Conservation (phyloP, 108 stramenopile species). For the Nannochloropsis salina region DNA sequence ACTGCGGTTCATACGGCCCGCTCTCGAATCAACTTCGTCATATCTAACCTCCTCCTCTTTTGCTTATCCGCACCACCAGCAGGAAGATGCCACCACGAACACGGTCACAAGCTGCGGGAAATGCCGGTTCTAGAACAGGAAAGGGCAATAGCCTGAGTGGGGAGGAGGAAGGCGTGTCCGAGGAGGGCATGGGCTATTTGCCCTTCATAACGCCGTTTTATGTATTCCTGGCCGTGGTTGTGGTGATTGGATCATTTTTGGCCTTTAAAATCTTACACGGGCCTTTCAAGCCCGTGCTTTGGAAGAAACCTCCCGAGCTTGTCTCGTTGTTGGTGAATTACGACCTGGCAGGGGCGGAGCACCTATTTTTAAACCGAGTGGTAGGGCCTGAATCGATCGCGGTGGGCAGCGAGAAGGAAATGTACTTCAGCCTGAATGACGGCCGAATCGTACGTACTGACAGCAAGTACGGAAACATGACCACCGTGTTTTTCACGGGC, state of each 20-base stretch:
- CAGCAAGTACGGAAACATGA: background rate
- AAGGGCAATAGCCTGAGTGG: background rate
- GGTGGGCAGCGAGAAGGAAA: background rate
- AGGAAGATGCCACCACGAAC: constrained; percentile 6
- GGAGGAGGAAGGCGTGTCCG: constrained; percentile 3
- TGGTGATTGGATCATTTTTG: background rate
- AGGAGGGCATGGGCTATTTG: background rate
- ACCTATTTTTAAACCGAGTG: constrained; percentile 11
- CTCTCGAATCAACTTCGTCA: too few species aligned
- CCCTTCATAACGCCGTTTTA: background rate
- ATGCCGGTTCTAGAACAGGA: background rate
- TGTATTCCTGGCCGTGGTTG: background rate
- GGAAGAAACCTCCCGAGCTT: background rate
- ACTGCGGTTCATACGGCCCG: too few species aligned
- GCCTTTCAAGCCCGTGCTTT: background rate
- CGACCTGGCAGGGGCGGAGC: constrained; percentile 6
- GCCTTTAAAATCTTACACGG: background rate
- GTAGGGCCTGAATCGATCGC: constrained; percentile 8
- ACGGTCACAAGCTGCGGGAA: background rate
- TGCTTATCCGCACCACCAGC: too few species aligned
- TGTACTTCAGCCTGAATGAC: constrained; percentile 10
- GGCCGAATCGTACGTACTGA: background rate
- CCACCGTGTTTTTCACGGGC: background rate
- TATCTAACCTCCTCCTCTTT: too few species aligned
- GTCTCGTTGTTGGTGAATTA: background rate